phyloP scores from a whole-genome alignment of 306 rosid species.

The Ormosia emarginata region DNA sequence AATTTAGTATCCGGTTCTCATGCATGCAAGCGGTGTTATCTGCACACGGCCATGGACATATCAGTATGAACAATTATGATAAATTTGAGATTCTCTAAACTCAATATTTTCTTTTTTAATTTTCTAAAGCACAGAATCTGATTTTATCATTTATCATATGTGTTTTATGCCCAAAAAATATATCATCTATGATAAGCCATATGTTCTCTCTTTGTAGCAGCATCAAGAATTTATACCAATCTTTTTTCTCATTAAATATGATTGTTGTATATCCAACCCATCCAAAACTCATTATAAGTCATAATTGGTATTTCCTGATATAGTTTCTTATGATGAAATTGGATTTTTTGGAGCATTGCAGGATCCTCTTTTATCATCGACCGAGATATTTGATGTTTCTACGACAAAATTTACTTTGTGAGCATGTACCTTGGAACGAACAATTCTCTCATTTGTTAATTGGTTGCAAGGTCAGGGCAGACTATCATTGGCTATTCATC shows the following conservation, averaged over 20 bases:
- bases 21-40: background rate
- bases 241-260: background rate
- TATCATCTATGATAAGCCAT: background rate
- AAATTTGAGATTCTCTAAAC: background rate
- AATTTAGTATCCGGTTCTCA: background rate
- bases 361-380: conserved; percentile 59
- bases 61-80: background rate
- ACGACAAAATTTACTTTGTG: conserved; percentile 17
- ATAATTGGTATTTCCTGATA: background rate
- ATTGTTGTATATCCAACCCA: background rate
- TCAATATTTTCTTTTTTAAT: background rate
- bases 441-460: background rate
- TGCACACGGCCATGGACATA: background rate
- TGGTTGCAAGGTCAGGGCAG: background rate
- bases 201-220: too few species aligned
- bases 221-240: too few species aligned
- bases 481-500: background rate
- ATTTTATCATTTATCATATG: background rate
- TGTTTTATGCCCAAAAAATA: background rate
- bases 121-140: background rate
- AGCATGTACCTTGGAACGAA: background rate
- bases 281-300: background rate
- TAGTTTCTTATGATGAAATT: background rate
- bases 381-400: conserved; percentile 37
- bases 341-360: conserved; percentile 30